Conservation (phyloP, 805 yeast species). For the Lachancea dasiensis region DNA sequence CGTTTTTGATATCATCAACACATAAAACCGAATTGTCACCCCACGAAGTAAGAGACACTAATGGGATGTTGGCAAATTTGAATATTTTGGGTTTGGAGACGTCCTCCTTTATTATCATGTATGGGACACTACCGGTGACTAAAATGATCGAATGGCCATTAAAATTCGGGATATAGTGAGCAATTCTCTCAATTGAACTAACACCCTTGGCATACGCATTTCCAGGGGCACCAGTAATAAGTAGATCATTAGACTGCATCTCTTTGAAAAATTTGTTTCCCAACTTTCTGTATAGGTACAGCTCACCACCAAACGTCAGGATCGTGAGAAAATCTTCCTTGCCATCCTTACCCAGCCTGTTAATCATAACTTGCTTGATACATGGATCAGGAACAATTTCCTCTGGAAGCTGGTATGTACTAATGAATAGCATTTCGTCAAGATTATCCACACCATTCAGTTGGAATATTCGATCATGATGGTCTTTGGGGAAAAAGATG, state of each 20-base stretch:
- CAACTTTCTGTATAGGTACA: constrained; percentile 56
- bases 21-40: constrained; percentile 47
- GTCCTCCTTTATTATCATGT: constrained; percentile 56
- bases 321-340: constrained; percentile 62
- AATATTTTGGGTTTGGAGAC: constrained; percentile 60
- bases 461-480: constrained; percentile 36
- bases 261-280: constrained; percentile 20
- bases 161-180: constrained; percentile 52
- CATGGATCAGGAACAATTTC: constrained; percentile 61
- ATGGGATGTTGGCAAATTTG: constrained; percentile 58
- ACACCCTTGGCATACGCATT: constrained; percentile 63
- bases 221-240: constrained; percentile 73
- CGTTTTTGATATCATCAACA: constrained; percentile 63
- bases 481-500: constrained; percentile 54
- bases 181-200: constrained; percentile 59
- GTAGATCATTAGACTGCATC: constrained; percentile 29
- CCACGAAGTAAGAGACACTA: constrained; percentile 49
- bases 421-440: constrained; percentile 36
- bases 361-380: constrained; percentile 60
- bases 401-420: constrained; percentile 30
- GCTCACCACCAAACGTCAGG: constrained; percentile 76
- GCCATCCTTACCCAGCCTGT: constrained; percentile 55
- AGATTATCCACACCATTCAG: constrained; percentile 34
- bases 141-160: constrained; percentile 56
- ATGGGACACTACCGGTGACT: constrained; percentile 71